These are phyloP conservation scores for Parietaria judaica DNA, from an alignment of 306 rosid species.

Conservation along the genomic window DNA sequence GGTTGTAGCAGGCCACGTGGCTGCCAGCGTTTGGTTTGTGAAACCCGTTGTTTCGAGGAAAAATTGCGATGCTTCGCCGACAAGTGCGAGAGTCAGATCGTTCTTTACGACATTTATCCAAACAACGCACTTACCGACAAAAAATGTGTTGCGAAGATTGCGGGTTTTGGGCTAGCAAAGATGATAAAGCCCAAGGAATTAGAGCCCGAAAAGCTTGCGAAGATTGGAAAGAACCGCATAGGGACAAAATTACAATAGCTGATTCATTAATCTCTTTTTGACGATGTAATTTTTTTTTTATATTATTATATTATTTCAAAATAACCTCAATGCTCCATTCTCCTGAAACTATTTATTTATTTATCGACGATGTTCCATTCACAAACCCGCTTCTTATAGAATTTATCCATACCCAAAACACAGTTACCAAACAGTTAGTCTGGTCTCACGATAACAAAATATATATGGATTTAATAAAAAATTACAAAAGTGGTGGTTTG, in stretches of 20 bases:
- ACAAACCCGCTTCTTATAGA: too few species aligned
- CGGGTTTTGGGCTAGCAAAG: conserved; percentile 32
- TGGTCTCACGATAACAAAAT: too few species aligned
- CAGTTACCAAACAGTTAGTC: too few species aligned
- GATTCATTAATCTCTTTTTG: too few species aligned
- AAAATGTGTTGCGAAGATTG: conserved; percentile 16
- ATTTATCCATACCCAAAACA: too few species aligned
- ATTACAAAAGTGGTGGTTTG: too few species aligned
- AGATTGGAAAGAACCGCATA: conserved; percentile 26
- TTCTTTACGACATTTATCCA: conserved; percentile 31
- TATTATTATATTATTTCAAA: too few species aligned
- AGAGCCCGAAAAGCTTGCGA: background rate
- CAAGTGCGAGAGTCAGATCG: conserved; percentile 30
- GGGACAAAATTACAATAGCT: background rate
- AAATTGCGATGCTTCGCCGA: conserved; percentile 13
- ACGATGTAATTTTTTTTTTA: too few species aligned
- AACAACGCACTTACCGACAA: conserved; percentile 26
- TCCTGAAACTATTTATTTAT: too few species aligned
- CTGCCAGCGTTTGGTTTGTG: conserved; percentile 14
- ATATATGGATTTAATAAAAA: too few species aligned
- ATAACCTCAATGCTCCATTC: too few species aligned
- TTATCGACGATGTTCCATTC: too few species aligned
- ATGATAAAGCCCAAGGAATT: conserved; percentile 25
- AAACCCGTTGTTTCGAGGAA: conserved; percentile 21
- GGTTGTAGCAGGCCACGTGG: conserved; percentile 1